A percentile compares a stretch with the other conserved stretches of the same genome.
These are phyloP conservation scores for Leavenworthia alabamica DNA, from an alignment of 345 rosid genomes.

Conservation along the genomic window DNA sequence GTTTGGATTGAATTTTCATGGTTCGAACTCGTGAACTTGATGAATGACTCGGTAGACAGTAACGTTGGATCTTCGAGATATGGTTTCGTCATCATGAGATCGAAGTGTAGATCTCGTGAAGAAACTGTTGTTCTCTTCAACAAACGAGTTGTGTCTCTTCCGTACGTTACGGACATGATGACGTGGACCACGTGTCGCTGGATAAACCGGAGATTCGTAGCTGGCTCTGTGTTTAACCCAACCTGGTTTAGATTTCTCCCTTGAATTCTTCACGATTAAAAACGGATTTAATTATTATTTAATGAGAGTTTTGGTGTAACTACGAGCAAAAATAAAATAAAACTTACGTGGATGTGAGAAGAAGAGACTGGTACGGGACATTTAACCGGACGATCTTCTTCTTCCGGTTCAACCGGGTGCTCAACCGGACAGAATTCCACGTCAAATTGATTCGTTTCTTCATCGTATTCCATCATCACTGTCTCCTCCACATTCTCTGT, in stretches of 20 bases:
- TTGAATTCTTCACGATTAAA: slow-evolving; percentile 8
- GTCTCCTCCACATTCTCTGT: slow-evolving; percentile 19
- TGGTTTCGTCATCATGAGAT: slow-evolving; percentile 22
- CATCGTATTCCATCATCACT: slow-evolving; percentile 27
- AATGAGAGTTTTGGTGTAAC: not conserved
- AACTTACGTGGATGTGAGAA: slow-evolving; percentile 51
- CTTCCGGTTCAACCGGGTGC: slow-evolving; percentile 82
- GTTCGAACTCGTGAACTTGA: slow-evolving; percentile 22
- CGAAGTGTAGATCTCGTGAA: slow-evolving; percentile 13
- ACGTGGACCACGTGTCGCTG: slow-evolving; percentile 9
- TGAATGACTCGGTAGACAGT: slow-evolving; percentile 22
- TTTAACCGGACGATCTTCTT: slow-evolving; percentile 83
- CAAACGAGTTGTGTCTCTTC: slow-evolving; percentile 28
- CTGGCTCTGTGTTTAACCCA: slow-evolving; percentile 31
- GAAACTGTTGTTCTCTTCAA: slow-evolving; percentile 6
- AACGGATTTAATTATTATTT: not conserved
- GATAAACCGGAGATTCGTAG: slow-evolving; percentile 17
- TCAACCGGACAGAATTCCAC: slow-evolving; percentile 77
- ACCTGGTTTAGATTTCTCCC: slow-evolving; percentile 21
- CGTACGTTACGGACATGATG: slow-evolving; percentile 31
- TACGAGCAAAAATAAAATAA: not conserved
- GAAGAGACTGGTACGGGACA: slow-evolving; percentile 68
- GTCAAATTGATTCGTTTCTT: slow-evolving; percentile 29
- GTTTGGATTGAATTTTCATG: not conserved
- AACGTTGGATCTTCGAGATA: slow-evolving; percentile 19